These are phyloP conservation scores for Tripidium arundinaceum DNA, from an alignment of 202 grass and related monocot genomes.

Conservation along the genomic window DNA sequence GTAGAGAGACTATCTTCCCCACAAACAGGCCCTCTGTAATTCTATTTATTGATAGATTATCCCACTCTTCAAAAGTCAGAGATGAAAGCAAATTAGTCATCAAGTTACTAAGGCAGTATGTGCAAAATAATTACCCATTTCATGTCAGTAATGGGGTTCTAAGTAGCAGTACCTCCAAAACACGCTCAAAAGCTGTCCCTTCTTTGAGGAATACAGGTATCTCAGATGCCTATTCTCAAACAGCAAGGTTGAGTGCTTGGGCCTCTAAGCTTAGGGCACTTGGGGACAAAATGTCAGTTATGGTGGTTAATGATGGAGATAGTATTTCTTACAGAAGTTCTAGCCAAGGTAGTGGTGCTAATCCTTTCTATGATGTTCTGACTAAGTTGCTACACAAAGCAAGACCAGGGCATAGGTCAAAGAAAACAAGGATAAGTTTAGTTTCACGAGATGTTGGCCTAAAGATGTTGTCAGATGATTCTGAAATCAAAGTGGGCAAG, in stretches of 20 bases:
- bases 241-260: slow-evolving; percentile 45
- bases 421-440: slow-evolving; percentile 67
- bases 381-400: slow-evolving; percentile 65
- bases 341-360: slow-evolving; percentile 28
- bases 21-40: slow-evolving; percentile 62
- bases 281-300: slow-evolving; percentile 72
- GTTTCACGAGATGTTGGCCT: slow-evolving; percentile 67
- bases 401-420: slow-evolving; percentile 43
- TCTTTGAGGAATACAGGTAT: slow-evolving; percentile 47
- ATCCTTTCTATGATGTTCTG: slow-evolving; percentile 66
- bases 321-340: slow-evolving; percentile 50
- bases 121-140: slow-evolving; percentile 53
- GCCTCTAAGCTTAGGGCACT: slow-evolving; percentile 58
- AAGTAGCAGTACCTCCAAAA: slow-evolving; percentile 30
- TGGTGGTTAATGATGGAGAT: slow-evolving; percentile 72
- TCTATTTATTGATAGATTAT: slow-evolving; percentile 87
- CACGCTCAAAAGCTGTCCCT: slow-evolving; percentile 31
- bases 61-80: slow-evolving; percentile 61
- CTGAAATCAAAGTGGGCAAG: slow-evolving; percentile 48
- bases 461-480: slow-evolving; percentile 68
- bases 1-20: slow-evolving; percentile 64
- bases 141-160: slow-evolving; percentile 24
- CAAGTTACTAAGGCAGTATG: slow-evolving; percentile 73
- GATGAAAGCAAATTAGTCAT: slow-evolving; percentile 76
- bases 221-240: slow-evolving; percentile 30